These are phyloP conservation scores for Tricholoma bakamatsutake DNA, from an alignment of 768 basidiomycete genomes.

Conservation along the genomic window DNA sequence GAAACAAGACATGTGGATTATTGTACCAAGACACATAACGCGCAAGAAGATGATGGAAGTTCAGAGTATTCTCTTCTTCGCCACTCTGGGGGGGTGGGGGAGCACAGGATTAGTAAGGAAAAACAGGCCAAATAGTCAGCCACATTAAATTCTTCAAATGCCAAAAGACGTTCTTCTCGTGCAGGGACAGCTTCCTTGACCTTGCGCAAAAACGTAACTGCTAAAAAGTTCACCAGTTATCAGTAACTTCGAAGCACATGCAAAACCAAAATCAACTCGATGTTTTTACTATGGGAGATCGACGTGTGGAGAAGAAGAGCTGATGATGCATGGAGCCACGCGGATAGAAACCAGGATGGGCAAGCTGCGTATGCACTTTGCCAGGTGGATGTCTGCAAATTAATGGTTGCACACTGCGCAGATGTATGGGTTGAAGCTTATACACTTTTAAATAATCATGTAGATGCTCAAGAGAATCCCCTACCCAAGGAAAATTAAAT, in stretches of 20 bases:
- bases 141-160: conserved; percentile 11
- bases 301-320: background rate
- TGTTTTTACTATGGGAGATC: background rate
- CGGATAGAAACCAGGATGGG: background rate
- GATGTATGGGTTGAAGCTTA: background rate
- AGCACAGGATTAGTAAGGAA: background rate
- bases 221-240: conserved; percentile 1
- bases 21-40: background rate
- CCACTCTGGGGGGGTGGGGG: background rate
- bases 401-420: background rate
- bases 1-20: background rate
- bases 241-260: background rate
- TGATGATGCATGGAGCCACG: background rate
- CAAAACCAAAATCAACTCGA: background rate
- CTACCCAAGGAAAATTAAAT: background rate
- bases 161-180: conserved; percentile 2
- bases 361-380: background rate
- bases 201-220: conserved; percentile 6
- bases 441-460: background rate
- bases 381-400: background rate
- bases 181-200: conserved; percentile 7
- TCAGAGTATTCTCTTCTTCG: too few relatives aligned
- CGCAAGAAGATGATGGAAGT: too few relatives aligned
- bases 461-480: background rate
- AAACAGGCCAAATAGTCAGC: too few relatives aligned